Evolutionary conservation across 306 rosid genomes (phyloP).

Genomic region (Phaseolus lunatus): DNA sequence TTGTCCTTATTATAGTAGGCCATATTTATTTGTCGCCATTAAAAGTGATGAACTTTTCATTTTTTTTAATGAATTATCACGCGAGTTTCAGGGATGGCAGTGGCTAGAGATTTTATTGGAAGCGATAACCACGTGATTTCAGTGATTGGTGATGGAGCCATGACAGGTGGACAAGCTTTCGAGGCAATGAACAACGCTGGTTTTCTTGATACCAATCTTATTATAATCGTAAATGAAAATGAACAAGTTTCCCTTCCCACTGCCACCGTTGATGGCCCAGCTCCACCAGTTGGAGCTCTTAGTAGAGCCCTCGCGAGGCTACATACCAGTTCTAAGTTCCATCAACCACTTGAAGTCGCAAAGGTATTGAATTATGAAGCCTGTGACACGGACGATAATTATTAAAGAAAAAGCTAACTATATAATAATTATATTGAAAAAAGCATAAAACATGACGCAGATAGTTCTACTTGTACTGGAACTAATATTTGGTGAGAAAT

Average conservation of each 20-base stretch:
- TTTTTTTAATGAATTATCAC: neutral
- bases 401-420: too few relatives aligned
- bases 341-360: conserved; percentile 57
- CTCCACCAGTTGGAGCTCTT: conserved; percentile 71
- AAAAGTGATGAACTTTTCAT: neutral
- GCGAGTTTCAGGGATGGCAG: conserved; percentile 65
- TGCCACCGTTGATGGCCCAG: conserved; percentile 68
- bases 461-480: neutral
- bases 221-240: conserved; percentile 69
- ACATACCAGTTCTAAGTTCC: conserved; percentile 53
- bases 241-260: conserved; percentile 78
- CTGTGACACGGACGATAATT: too few relatives aligned
- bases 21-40: neutral
- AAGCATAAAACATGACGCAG: neutral
- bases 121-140: conserved; percentile 63
- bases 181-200: conserved; percentile 87
- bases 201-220: conserved; percentile 63
- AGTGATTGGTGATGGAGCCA: conserved; percentile 77
- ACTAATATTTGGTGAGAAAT: neutral
- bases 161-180: conserved; percentile 77
- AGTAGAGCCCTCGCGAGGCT: conserved; percentile 60
- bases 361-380: conserved; percentile 46
- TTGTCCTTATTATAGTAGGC: too few relatives aligned
- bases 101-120: conserved; percentile 68
- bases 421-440: too few relatives aligned